A percentile compares a stretch with the other conserved stretches of the same genome.
Conservation (phyloP, 345 rosid species). For the Laguncularia racemosa region DNA sequence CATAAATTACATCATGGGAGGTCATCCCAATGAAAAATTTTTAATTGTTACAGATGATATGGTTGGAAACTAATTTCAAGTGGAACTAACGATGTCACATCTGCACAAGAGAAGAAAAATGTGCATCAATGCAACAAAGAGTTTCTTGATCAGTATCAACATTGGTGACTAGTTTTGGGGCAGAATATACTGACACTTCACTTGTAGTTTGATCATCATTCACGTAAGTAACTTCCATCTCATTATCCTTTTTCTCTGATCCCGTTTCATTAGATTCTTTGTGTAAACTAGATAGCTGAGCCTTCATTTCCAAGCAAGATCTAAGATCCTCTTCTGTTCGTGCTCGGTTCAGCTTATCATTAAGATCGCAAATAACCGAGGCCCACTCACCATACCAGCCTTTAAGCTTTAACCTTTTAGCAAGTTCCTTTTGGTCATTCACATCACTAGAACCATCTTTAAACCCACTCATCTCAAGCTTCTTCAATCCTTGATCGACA, state of each 20-base stretch:
- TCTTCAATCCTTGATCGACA: constrained; percentile 55
- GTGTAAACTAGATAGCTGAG: constrained; percentile 28
- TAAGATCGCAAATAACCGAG: constrained; percentile 44
- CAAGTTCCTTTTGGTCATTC: constrained; percentile 22
- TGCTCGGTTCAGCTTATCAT: constrained; percentile 71
- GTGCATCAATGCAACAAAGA: constrained; percentile 29
- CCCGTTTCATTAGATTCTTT: constrained; percentile 12
- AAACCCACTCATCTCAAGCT: constrained; percentile 32
- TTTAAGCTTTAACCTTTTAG: constrained; percentile 17
- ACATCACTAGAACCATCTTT: constrained; percentile 14
- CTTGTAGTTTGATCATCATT: constrained; percentile 10
- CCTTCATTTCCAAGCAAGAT: constrained; percentile 56
- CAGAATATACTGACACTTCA: constrained; percentile 17
- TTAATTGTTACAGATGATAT: neutral
- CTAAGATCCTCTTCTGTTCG: constrained; percentile 73
- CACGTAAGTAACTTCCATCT: constrained; percentile 19
- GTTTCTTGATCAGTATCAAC: constrained; percentile 54
- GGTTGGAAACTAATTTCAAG: neutral
- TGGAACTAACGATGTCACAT: constrained; percentile 35
- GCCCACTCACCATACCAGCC: constrained; percentile 31
- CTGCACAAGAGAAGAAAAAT: constrained; percentile 44
- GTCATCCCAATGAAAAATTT: too few species aligned
- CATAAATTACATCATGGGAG: too few species aligned
- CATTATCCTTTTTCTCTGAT: constrained; percentile 11
- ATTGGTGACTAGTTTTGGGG: constrained; percentile 29